Percentiles rank a stretch among this genome's conserved stretches.
phyloP scores from a whole-genome alignment of 768 basidiomycete species.

The Suillus sp. region DNA sequence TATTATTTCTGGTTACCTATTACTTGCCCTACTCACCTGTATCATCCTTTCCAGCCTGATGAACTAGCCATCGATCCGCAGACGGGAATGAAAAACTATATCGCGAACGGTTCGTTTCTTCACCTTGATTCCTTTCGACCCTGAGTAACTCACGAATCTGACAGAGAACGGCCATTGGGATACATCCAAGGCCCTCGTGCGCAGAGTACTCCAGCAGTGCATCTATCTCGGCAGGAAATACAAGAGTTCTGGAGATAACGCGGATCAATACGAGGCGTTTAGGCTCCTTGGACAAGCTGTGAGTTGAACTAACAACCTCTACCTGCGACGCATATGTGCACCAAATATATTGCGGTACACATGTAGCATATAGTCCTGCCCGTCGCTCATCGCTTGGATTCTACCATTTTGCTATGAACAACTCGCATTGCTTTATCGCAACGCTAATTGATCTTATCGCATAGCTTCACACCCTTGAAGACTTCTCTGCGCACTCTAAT shows the following conservation, averaged over 20 bases:
- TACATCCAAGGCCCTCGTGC: constrained; percentile 78
- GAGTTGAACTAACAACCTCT: constrained; percentile 27
- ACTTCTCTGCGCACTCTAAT: constrained; percentile 88
- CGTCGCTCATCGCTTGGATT: background rate
- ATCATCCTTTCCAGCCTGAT: constrained; percentile 47
- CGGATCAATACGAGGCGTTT: constrained; percentile 79
- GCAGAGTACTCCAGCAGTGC: constrained; percentile 73
- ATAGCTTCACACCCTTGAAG: constrained; percentile 80
- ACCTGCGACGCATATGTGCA: background rate
- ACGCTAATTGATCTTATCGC: constrained; percentile 1
- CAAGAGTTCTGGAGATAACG: constrained; percentile 55
- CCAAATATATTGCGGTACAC: background rate
- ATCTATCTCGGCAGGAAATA: constrained; percentile 76
- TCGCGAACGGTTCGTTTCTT: constrained; percentile 64
- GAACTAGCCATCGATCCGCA: constrained; percentile 84
- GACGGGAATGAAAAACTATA: constrained; percentile 96
- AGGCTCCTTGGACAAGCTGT: constrained; percentile 75
- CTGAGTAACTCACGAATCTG: background rate
- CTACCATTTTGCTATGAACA: background rate
- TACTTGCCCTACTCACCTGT: constrained; percentile 1
- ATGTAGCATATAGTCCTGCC: background rate
- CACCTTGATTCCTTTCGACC: background rate
- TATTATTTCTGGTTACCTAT: background rate
- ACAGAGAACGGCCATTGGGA: constrained; percentile 80
- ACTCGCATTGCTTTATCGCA: background rate